Base-by-base conservation (phyloP, 805 yeast genomes). In the Candida chilensis region DNA sequence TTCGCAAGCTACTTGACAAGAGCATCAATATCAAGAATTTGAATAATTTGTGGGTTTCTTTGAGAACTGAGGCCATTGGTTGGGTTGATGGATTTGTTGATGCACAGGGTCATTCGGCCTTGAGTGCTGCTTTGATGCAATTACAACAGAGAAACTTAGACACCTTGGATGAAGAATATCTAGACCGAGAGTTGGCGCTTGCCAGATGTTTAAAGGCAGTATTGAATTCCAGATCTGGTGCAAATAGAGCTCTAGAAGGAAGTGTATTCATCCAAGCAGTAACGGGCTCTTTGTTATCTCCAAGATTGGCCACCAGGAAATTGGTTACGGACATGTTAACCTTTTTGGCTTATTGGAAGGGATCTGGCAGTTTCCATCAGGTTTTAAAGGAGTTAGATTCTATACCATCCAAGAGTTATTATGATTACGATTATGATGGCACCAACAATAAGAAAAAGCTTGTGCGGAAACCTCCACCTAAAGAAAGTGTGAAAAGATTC, bases 41-140 rank as follows among this genome's bases (percentile, higher is more conserved):
- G 39, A 84, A 81, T 24, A 83, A 83, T 41, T 65, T 92, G 31
- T 85, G 92, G 82, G 95, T 92, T 5, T 85, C 95, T 28, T 62
- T 90, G 26, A 74, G 97, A 39, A 86, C 97, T 0, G 97, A 90
- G 48, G 38, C 3, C 41, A 58, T 62, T 13, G 66, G 57, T 33
- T 90, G 97, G 96, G 92, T 85, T 0, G 65, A 72, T 29, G 66
- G 63, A 15, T 92, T 92, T 44, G 64, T 86, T n/a, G 74, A 67
- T 30, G 67, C 73, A 27, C 94, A 85, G 49, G 97, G 97, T 7
- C 86, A 81, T 35, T 68, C 78, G 6, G 82, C 86, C 0, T 64
- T 92, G 31, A 74, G 85, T 5, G 72, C 76, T 11, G 75, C 74
- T 21, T 57, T 63, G 31, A 42, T 45, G 16, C 57, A 58, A 33